These are phyloP conservation scores for Theileria orientalis DNA, from an alignment of 169 alveolate genomes.

Conservation along the genomic window DNA sequence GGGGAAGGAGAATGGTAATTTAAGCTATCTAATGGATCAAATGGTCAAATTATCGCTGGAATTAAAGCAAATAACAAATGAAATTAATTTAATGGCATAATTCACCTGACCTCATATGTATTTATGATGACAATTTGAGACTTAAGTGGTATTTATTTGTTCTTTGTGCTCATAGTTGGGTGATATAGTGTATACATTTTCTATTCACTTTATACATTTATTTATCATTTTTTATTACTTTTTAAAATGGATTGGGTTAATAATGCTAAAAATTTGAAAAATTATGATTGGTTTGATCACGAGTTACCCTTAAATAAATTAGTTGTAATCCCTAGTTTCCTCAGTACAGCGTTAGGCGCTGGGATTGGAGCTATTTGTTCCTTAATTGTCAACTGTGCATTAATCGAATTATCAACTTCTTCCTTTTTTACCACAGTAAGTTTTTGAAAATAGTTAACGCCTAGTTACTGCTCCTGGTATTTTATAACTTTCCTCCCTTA, in stretches of 20 bases:
- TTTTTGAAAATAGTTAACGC: neutral
- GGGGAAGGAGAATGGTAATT: constrained; percentile 32
- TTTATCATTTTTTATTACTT: too few species aligned
- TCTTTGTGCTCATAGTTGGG: neutral
- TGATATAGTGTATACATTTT: constrained; percentile 4
- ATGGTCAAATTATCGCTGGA: constrained; percentile 42
- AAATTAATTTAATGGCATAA: neutral
- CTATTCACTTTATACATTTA: too few species aligned
- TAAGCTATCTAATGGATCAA: constrained; percentile 56
- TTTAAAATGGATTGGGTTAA: constrained; percentile 13
- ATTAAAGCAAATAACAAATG: constrained; percentile 33
- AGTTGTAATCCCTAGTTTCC: constrained; percentile 13
- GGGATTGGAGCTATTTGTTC: constrained; percentile 85
- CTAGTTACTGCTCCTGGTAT: neutral
- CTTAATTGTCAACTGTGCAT: constrained; percentile 87
- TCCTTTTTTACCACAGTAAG: constrained; percentile 86
- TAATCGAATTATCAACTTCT: constrained; percentile 89
- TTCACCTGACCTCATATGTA: neutral
- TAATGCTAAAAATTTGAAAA: constrained; percentile 23
- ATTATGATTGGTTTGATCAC: constrained; percentile 56
- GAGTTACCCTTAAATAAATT: constrained; percentile 62
- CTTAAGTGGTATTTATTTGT: neutral
- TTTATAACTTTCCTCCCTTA: too few species aligned
- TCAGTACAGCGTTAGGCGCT: constrained; percentile 83
- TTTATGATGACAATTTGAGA: neutral